Evolutionary conservation across 1,284 basidiomycete species (phyloP), one percentile per base, ranked within the genome.

Genomic region (Anthracocystis walkeri): DNA sequence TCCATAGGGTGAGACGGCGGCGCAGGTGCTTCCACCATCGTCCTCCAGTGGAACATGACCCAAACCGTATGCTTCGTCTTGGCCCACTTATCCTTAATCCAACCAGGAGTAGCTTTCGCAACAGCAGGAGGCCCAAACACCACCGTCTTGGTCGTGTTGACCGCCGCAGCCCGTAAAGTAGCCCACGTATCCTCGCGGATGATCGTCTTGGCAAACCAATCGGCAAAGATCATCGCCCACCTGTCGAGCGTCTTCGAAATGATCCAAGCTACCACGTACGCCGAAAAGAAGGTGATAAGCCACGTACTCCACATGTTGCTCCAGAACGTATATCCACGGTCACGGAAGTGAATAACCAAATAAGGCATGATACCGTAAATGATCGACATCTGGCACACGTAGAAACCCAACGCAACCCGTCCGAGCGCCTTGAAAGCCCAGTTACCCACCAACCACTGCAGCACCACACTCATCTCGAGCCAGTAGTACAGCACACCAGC

Each of bases 351-450:
- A 54, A 86, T 79, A 60, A 85, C 75, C 59, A 87, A 58, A 59
- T 83, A 81, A 14, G 86, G 86, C 85, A 86, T 86, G 73, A 87
- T 69, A 52, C 81, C 80, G 67, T 86, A 87, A 54, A 87, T 79
- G 59, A 84, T 82, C 59, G 86, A 80, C 84, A 86, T 86, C 78
- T 87, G 86, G 78, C 86, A 86, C 40, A 86, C 81, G 77, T 86
- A 86, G 81, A 87, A 86, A 11, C 86, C 86, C 70, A 86, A 85
- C 40, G 86, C 86, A 27, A 86, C 81, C 56, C 86, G 85, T 48
- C 86, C 86, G 51, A 86, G 74, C 79, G 84, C 85, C 75, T 82
- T 82, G 75, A 87, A 86, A 45, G 85, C 51, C 27, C 73, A 72
- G 84, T 86, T 86, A 21, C 77, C 79, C 42, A 83, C 72, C 52